These are phyloP conservation scores for Glycine tomentella DNA, from an alignment of 306 rosid species.

Conservation along the genomic window DNA sequence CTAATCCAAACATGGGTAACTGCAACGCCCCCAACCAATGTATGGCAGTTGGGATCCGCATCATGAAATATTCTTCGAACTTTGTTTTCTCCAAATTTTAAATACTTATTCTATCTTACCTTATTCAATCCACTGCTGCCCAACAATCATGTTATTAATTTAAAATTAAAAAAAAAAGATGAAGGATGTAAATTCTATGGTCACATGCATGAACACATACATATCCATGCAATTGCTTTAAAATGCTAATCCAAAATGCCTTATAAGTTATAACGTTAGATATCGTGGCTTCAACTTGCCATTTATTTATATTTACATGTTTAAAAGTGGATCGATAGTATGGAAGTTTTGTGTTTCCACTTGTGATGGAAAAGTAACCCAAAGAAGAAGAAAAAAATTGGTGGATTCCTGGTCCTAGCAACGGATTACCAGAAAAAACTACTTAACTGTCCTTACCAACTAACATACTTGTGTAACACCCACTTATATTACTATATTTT, in stretches of 20 bases:
- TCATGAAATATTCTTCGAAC: constrained; percentile 53
- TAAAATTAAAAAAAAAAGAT: neutral
- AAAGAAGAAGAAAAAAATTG: constrained; percentile 47
- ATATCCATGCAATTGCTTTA: constrained; percentile 37
- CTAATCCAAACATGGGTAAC: constrained; percentile 55
- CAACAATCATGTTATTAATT: constrained; percentile 46
- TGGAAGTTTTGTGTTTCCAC: constrained; percentile 45
- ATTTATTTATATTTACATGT: constrained; percentile 30
- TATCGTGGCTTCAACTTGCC: constrained; percentile 35
- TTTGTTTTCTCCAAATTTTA: constrained; percentile 42
- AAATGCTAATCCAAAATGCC: neutral
- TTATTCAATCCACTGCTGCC: constrained; percentile 50
- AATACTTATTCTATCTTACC: constrained; percentile 38
- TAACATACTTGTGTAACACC: constrained; percentile 41
- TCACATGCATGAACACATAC: constrained; percentile 40
- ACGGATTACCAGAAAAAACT: constrained; percentile 79
- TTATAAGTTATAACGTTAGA: neutral
- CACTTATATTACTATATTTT: constrained; percentile 33
- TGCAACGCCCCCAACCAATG: constrained; percentile 51
- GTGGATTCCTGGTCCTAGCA: constrained; percentile 54
- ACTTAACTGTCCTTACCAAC: constrained; percentile 64
- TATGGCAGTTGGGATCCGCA: constrained; percentile 60
- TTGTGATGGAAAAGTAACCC: constrained; percentile 44
- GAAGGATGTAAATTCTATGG: constrained; percentile 37
- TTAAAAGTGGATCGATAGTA: constrained; percentile 32